A percentile compares a stretch with the other conserved stretches of the same genome.
phyloP scores from a whole-genome alignment of 2,329 filamentous ascomycete species.

The Penicillium sp. region DNA sequence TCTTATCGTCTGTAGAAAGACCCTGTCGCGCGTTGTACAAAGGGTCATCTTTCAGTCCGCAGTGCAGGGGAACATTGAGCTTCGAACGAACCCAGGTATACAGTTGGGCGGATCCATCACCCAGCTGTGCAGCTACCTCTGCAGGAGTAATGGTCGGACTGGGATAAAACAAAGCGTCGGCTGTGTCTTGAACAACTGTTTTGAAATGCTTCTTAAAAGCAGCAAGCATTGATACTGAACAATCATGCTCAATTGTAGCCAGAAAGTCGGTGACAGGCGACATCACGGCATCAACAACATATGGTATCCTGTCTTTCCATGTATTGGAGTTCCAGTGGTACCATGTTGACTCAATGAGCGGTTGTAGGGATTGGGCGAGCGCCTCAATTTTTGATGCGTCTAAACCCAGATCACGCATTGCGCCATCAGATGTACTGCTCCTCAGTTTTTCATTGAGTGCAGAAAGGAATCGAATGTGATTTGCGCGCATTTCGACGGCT shows the following conservation, averaged over 20 bases:
- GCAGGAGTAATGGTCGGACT: constrained; percentile 2
- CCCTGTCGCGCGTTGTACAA: constrained; percentile 14
- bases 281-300: constrained; percentile 8
- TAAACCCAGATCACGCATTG: constrained; percentile 10
- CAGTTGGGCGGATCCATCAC: constrained; percentile 8
- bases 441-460: constrained; percentile 1
- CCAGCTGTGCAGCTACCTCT: constrained; percentile 6
- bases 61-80: constrained; percentile 9
- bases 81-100: constrained; percentile 13
- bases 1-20: constrained; percentile 6
- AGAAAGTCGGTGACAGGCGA: constrained; percentile 7
- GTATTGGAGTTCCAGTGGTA: constrained; percentile 13
- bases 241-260: constrained; percentile 2
- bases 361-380: constrained; percentile 1
- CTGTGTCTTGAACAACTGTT: background rate
- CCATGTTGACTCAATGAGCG: constrained; percentile 11
- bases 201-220: constrained; percentile 10
- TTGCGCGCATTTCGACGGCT: constrained; percentile 53
- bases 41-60: constrained; percentile 14
- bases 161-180: constrained; percentile 9
- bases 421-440: constrained; percentile 3
- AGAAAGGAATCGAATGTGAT: constrained; percentile 19
- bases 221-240: constrained; percentile 2
- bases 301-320: constrained; percentile 14
- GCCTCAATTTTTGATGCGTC: background rate